Evolutionary conservation across 2,329 filamentous ascomycete species (phyloP), one percentile per base, ranked within the genome.

Genomic region (Ophioceras dolichostomum): DNA sequence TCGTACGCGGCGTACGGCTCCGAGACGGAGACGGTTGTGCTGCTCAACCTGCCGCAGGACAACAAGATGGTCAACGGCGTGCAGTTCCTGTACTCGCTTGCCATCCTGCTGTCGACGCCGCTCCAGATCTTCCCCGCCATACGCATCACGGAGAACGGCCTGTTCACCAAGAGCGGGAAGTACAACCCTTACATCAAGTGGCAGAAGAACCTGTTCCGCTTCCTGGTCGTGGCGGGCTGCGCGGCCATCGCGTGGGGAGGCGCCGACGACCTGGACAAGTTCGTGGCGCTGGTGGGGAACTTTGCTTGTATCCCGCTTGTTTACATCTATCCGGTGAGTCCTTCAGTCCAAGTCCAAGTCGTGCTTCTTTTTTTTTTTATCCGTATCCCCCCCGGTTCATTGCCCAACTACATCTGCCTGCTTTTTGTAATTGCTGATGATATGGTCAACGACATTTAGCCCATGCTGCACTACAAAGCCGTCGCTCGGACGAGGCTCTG

Each of bases 171-270:
- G 53, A 94, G 87, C 44, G 88, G 91, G 49, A 98, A 98, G 61
- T 94, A 95, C 64, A 95, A 96, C 55, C 88, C 87, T 1, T 91
- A 85, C 54, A 94, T 98, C 67, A 98, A 98, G 66, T 98, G 91
- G 91, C 84, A 96, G 70, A 98, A 98, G 76, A 98, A 98, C 49
- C 66, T 82, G 24, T 98, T 94, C 67, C 81, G 91, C 38, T 98
- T 96, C 68, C 79, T 89, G 53, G 76, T 95, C 44, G 91, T 96
- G 36, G 74, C 84, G 51, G 60, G 91, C 18, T 96, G 91, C 52
- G 83, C 88, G 1, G 61, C 78, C 41, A 82, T 98, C 46, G 89
- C 89, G 2, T 98, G 87, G 86, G 78, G 80, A 32, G 91, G 91
- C 43, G 89, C 91, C 3, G 83, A 86, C 47, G 81, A 96, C 59